A percentile compares a stretch with the other conserved stretches of the same genome.
Conservation (phyloP, 1,284 basidiomycete genomes). For the Cryptococcus jaspeensis region DNA sequence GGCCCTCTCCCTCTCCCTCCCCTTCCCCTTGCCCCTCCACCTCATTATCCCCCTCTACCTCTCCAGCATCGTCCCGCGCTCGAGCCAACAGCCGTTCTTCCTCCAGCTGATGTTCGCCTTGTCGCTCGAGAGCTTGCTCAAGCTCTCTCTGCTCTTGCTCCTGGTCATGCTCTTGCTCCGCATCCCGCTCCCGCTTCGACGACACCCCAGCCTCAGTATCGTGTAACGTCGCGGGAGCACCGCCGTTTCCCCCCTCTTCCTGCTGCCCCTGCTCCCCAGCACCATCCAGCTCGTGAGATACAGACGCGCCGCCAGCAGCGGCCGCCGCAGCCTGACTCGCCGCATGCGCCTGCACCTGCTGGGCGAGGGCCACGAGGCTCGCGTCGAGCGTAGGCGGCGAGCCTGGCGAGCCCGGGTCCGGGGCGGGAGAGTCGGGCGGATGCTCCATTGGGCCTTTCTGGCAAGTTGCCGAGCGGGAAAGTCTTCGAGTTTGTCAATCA, state of each 20-base stretch:
- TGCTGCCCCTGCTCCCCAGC: neutral
- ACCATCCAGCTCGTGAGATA: neutral
- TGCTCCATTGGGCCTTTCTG: no score
- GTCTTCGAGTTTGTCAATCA: no score
- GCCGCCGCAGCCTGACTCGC: neutral
- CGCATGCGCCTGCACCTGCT: conserved; percentile 16
- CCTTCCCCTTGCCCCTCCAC: neutral
- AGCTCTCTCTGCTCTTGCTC: neutral
- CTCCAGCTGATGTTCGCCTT: neutral
- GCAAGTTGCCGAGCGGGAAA: no score
- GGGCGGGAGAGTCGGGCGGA: no score
- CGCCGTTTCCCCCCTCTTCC: no score
- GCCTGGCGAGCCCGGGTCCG: no score
- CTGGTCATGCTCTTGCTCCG: neutral
- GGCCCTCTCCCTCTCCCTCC: neutral
- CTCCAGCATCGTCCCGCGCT: neutral
- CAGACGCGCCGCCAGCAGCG: neutral
- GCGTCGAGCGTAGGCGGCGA: conserved; percentile 6
- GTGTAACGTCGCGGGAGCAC: conserved; percentile 28
- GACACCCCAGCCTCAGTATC: conserved; percentile 38
- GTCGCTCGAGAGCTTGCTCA: neutral
- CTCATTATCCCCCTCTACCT: neutral
- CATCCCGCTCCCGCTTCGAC: conserved; percentile 33
- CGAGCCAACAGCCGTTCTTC: neutral
- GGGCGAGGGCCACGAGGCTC: conserved; percentile 12